Percentiles rank a stretch among this genome's conserved stretches.
These are phyloP conservation scores for Symbiodinium natans DNA, from an alignment of 73 alveolate species.

Conservation along the genomic window DNA sequence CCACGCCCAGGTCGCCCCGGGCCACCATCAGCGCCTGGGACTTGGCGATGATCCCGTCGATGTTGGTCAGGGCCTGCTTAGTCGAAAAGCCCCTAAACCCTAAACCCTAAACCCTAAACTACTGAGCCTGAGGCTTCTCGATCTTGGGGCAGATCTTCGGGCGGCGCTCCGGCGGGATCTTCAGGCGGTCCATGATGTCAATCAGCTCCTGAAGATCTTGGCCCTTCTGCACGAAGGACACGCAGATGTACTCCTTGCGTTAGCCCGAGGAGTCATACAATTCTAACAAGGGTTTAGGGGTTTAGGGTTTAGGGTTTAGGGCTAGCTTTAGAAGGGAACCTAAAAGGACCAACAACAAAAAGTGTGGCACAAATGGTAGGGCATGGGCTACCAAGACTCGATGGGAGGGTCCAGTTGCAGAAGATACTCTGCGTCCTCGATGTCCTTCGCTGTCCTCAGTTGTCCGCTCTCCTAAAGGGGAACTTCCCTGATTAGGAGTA, in stretches of 20 bases:
- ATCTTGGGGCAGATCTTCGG: constrained; percentile 94
- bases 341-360: too few species aligned
- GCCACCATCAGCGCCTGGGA: constrained; percentile 97
- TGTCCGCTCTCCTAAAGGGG: too few species aligned
- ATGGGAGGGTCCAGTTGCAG: constrained; percentile 85
- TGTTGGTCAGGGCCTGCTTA: constrained; percentile 75
- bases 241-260: constrained; percentile 43
- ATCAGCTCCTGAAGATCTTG: constrained; percentile 77
- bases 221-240: constrained; percentile 88
- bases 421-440: constrained; percentile 85
- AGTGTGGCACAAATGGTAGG: too few species aligned
- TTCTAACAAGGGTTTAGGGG: neutral
- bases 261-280: too few species aligned
- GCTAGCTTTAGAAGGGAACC: too few species aligned
- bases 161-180: constrained; percentile 89
- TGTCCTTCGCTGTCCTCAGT: constrained; percentile 67
- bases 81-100: neutral
- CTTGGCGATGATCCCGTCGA: constrained; percentile 75
- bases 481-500: too few species aligned
- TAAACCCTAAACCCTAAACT: neutral
- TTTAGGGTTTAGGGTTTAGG: too few species aligned
- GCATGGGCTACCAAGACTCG: neutral
- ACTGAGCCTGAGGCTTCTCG: constrained; percentile 88
- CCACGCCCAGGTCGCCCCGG: constrained; percentile 99
- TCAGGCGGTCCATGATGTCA: constrained; percentile 88